Evolutionary conservation across 1,284 basidiomycete species (phyloP).

Genomic region (Cryptococcus amylolentus): DNA sequence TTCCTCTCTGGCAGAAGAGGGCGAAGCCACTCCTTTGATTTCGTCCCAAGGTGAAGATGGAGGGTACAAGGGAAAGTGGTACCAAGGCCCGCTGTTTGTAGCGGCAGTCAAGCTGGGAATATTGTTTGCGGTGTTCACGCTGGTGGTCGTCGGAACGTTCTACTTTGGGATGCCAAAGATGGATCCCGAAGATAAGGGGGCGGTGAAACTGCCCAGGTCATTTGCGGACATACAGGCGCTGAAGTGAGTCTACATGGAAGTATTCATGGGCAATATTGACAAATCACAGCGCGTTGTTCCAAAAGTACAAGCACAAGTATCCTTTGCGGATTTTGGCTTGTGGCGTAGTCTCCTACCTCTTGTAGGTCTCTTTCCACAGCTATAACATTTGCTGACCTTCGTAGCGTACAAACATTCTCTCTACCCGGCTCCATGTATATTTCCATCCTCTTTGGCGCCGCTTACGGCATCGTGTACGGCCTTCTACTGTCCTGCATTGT

Average conservation of each 20-base stretch:
- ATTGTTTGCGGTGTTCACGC: constrained; percentile 67
- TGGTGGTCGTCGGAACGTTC: constrained; percentile 67
- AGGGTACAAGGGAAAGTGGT: constrained; percentile 32
- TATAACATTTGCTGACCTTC: constrained; percentile 4
- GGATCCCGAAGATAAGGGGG: constrained; percentile 63
- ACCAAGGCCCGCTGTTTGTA: constrained; percentile 60
- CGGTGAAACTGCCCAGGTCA: constrained; percentile 73
- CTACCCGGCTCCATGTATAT: constrained; percentile 98
- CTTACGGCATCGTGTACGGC: constrained; percentile 88
- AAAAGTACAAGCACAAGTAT: constrained; percentile 83
- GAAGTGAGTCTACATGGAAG: constrained; percentile 53
- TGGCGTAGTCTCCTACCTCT: constrained; percentile 84
- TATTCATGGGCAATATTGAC: background rate
- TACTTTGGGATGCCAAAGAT: constrained; percentile 75
- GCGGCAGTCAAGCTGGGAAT: constrained; percentile 76
- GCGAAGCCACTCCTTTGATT: constrained; percentile 6
- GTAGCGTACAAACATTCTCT: constrained; percentile 89
- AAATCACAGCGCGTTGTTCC: constrained; percentile 58
- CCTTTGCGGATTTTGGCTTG: constrained; percentile 75
- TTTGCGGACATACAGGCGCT: constrained; percentile 77
- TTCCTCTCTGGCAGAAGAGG: constrained; percentile 11
- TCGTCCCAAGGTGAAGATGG: constrained; percentile 7
- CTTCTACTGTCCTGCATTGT: constrained; percentile 81
- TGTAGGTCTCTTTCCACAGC: constrained; percentile 58
- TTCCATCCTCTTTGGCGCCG: constrained; percentile 90